Percentiles rank a stretch among this genome's conserved stretches.
Evolutionary conservation across 257 asterid species (phyloP).

Genomic region (Penstemon davidsonii): DNA sequence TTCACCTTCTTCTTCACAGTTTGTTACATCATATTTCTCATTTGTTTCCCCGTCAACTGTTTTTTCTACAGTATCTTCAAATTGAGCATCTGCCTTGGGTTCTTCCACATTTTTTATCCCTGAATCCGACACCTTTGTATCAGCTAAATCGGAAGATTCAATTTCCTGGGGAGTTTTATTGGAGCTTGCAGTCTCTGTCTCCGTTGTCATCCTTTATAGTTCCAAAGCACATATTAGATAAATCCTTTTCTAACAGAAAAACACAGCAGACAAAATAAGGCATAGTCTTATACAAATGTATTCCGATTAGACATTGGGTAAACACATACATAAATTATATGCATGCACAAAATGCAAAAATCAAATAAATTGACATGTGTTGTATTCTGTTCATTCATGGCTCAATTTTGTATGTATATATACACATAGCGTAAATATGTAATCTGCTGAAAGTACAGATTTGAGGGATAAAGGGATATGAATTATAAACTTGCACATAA

Average conservation of each 20-base stretch:
- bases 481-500: neutral
- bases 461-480: too few relatives aligned
- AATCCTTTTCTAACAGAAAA: slow-evolving; percentile 13
- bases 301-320: neutral
- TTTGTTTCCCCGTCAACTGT: slow-evolving; percentile 16
- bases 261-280: neutral
- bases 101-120: slow-evolving; percentile 24
- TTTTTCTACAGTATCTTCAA: slow-evolving; percentile 24
- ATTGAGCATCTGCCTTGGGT: slow-evolving; percentile 23
- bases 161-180: slow-evolving; percentile 20
- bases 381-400: neutral
- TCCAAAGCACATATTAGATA: slow-evolving; percentile 24
- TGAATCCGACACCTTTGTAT: slow-evolving; percentile 25
- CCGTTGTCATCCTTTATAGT: slow-evolving; percentile 34
- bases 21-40: neutral
- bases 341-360: neutral
- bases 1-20: neutral
- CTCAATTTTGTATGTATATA: slow-evolving; percentile 1
- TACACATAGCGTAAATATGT: neutral
- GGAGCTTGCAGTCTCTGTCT: slow-evolving; percentile 29
- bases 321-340: slow-evolving; percentile 3
- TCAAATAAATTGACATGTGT: neutral
- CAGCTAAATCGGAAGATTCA: slow-evolving; percentile 33
- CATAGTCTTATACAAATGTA: neutral
- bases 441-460: too few relatives aligned